Base-by-base conservation (phyloP, 176 grass and related monocot genomes). In the Dendrocalamus sinicus region DNA sequence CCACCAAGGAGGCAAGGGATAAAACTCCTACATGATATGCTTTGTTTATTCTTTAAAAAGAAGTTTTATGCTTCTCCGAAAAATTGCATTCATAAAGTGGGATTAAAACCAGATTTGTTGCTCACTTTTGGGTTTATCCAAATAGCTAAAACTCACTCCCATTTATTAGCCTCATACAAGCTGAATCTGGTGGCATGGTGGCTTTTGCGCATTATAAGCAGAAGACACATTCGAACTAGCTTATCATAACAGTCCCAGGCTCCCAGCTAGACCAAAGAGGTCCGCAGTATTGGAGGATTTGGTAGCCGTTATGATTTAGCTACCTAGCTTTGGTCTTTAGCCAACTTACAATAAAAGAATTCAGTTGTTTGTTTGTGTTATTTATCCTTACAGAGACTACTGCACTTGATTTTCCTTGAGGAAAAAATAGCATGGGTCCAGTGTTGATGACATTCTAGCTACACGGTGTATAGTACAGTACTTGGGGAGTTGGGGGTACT, bases 1-100 rank as follows among this genome's bases (percentile, higher is more conserved):
- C 26, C 26, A 50, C 28, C n/a, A 85, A 78, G 26, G 24, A 88
- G 61, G 79, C 26, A 88, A 77, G 43, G 41, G 61, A 83, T 77
- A 61, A 68, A 69, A 59, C 4, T 76, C 20, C 50, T 76, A 26
- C 47, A 47, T 45, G 66, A 58, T 82, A 67, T 82, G 41, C 41
- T 52, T 61, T 9, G 6, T 76, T 40, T 50, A 28, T 67, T 41
- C 20, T 81, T 81, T 19, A 28, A 62, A 81, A 75, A 60, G 15
- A 67, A 82, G 9, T 12, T 70, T 0, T 76, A 88, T 43, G 79
- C 65, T 62, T 68, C 22, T 40, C 22, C 30, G 15, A 65, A 65
- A 83, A 72, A 22, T 16, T 68, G 23, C 26, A 64, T 6, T 64
- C 61, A 32, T 53, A 73, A 72, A 50, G 47, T 73, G 70, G 24